Percentiles rank a stretch among this genome's conserved stretches.
Conservation (phyloP, 257 asterid species). For the Striga asiatica region DNA sequence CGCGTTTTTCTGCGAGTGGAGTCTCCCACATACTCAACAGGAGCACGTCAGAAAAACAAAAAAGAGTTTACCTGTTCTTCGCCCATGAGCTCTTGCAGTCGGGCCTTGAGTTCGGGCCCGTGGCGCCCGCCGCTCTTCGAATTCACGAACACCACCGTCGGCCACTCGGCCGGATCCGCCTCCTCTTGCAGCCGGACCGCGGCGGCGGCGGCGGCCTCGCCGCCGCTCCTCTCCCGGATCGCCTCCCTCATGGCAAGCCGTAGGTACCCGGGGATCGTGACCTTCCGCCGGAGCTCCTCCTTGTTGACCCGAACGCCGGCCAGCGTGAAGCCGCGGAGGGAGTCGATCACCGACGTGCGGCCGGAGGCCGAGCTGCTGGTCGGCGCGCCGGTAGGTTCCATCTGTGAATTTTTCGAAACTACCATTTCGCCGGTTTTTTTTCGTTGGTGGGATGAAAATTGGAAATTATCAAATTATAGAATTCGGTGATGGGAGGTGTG, state of each 20-base stretch:
- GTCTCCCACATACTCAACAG: background rate
- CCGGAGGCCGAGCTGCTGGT: constrained; percentile 31
- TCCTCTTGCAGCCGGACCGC: too few species aligned
- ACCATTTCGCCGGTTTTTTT: too few species aligned
- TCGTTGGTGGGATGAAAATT: too few species aligned
- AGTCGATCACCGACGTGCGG: constrained; percentile 60
- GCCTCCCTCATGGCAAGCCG: constrained; percentile 69
- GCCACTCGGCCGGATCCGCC: constrained; percentile 43
- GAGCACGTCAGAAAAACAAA: background rate
- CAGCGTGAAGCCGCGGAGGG: constrained; percentile 57
- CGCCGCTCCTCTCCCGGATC: constrained; percentile 44
- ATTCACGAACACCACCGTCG: constrained; percentile 73
- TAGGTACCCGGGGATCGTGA: constrained; percentile 64
- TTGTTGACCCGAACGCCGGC: constrained; percentile 51
- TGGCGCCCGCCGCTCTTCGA: constrained; percentile 90
- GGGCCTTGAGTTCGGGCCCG: constrained; percentile 78
- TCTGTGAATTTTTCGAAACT: too few species aligned
- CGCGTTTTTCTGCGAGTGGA: too few species aligned
- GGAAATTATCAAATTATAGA: too few species aligned
- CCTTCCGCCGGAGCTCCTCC: constrained; percentile 58
- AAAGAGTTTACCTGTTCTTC: constrained; percentile 83
- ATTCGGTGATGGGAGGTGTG: too few species aligned
- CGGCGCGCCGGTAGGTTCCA: constrained; percentile 31
- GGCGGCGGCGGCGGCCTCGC: constrained; percentile 23
- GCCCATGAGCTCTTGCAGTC: constrained; percentile 77